phyloP scores from a whole-genome alignment of 371 early-diverging fungal species.

The Lichtheimia corymbifera region DNA sequence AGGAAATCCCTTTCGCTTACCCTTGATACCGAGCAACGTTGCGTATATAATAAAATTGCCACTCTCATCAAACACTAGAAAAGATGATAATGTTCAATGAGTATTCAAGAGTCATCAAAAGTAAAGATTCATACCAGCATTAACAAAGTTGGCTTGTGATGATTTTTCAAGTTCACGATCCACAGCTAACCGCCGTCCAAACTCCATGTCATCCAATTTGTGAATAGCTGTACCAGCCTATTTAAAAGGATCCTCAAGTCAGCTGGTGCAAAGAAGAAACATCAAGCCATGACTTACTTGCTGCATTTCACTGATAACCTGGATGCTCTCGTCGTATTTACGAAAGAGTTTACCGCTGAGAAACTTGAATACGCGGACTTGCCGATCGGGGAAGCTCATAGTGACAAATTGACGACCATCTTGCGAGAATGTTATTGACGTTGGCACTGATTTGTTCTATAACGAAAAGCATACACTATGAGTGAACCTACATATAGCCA shows the following conservation, averaged over 20 bases:
- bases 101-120: too few species aligned
- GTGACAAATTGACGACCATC: constrained; percentile 86
- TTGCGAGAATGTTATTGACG: constrained; percentile 80
- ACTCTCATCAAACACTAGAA: constrained; percentile 88
- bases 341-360: constrained; percentile 82
- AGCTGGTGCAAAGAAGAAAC: not conserved
- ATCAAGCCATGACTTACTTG: constrained; percentile 41
- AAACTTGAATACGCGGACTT: constrained; percentile 86
- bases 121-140: constrained; percentile 59
- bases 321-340: constrained; percentile 90
- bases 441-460: constrained; percentile 67
- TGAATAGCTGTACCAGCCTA: constrained; percentile 75
- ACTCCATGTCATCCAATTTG: constrained; percentile 95
- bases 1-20: constrained; percentile 18
- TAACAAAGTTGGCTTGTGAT: constrained; percentile 65
- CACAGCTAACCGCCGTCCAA: constrained; percentile 89
- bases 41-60: constrained; percentile 88
- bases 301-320: constrained; percentile 85
- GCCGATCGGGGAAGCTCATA: constrained; percentile 82
- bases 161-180: constrained; percentile 86
- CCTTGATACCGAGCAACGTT: constrained; percentile 92
- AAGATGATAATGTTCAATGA: too few species aligned
- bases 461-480: not conserved
- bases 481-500: not conserved
- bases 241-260: not conserved